phyloP scores from a whole-genome alignment of 148 eudicot species.

The Heliamphora exappendiculata region DNA sequence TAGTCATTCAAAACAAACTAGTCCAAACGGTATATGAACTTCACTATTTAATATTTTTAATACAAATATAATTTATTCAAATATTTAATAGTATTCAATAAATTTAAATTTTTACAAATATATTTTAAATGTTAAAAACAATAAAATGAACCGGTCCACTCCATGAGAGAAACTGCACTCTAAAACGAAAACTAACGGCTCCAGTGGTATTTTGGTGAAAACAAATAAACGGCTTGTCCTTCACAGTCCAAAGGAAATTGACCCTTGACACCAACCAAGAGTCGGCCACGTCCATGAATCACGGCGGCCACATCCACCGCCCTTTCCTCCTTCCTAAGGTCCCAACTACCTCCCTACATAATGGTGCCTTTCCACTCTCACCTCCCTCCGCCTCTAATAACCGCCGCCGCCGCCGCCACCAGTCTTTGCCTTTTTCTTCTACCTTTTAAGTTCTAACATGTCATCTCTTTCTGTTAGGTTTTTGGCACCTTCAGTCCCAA shows the following conservation, averaged over 20 bases:
- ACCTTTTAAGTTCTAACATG: constrained; percentile 18
- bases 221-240: not conserved
- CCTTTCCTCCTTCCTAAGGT: constrained; percentile 7
- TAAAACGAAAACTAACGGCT: not conserved
- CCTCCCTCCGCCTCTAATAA: constrained; percentile 15
- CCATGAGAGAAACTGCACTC: no score
- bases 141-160: no score
- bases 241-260: not conserved
- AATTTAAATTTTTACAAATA: no score
- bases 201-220: constrained; percentile 1
- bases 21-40: no score
- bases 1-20: no score
- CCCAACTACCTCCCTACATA: constrained; percentile 27
- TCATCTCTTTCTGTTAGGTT: constrained; percentile 30
- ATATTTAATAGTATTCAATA: no score
- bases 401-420: constrained; percentile 7
- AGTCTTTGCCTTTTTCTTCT: not conserved
- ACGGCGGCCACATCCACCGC: not conserved
- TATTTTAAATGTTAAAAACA: no score
- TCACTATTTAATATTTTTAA: no score
- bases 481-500: constrained; percentile 26
- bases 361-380: constrained; percentile 19
- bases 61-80: no score
- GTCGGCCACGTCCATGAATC: not conserved
- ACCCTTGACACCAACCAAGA: constrained; percentile 12